Evolutionary conservation across 2,329 filamentous ascomycete species (phyloP).

Genomic region (Stagonosporopsis cucurbitacearum): DNA sequence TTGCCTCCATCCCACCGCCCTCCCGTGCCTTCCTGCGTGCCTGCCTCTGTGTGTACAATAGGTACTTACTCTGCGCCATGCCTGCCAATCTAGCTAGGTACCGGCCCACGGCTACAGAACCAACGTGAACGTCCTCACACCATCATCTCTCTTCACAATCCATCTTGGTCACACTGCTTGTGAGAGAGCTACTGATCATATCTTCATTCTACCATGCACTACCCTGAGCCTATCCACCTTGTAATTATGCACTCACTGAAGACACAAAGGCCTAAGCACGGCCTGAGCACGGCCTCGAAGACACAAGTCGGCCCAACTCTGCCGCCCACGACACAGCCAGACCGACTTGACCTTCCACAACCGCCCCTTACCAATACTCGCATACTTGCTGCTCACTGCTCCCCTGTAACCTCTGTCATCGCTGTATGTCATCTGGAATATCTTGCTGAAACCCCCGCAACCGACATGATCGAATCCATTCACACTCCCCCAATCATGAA

Average conservation of each 20-base stretch:
- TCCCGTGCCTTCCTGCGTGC: no score
- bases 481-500: neutral
- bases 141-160: constrained; percentile 2
- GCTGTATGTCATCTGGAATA: neutral
- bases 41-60: no score
- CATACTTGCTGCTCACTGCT: neutral
- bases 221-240: neutral
- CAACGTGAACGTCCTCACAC: neutral
- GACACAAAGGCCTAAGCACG: no score
- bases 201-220: constrained; percentile 10
- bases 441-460: constrained; percentile 3
- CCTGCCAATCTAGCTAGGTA: constrained; percentile 5
- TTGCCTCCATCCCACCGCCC: neutral
- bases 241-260: neutral
- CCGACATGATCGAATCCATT: neutral
- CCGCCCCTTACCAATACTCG: constrained; percentile 9
- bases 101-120: constrained; percentile 1
- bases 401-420: neutral
- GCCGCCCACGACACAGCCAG: neutral
- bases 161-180: neutral
- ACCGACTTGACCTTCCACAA: neutral
- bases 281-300: constrained; percentile 1
- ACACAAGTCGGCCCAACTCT: neutral
- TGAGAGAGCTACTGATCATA: neutral
- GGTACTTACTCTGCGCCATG: neutral